Conservation (phyloP, 2,329 filamentous ascomycete species). For the Alternaria conjuncta region DNA sequence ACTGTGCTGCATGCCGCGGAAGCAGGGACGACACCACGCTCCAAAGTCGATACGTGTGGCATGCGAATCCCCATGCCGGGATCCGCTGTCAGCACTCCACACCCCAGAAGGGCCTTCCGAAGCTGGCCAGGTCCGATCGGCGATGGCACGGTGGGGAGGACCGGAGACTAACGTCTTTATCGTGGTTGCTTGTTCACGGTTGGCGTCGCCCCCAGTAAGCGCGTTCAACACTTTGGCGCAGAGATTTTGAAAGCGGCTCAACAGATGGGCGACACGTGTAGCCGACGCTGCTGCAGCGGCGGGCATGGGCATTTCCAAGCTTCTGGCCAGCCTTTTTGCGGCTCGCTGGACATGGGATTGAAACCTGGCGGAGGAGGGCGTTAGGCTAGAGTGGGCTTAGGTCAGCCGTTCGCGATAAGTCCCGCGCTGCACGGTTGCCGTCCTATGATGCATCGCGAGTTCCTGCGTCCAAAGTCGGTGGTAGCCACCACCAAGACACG, state of each 20-base stretch:
- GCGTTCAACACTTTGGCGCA: slow-evolving; percentile 34
- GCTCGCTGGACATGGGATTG: slow-evolving; percentile 17
- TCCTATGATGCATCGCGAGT: slow-evolving; percentile 42
- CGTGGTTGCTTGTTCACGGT: slow-evolving; percentile 23
- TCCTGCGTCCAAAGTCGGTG: slow-evolving; percentile 38
- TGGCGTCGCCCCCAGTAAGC: slow-evolving; percentile 29
- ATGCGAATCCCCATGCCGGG: slow-evolving; percentile 6
- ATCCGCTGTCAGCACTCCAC: slow-evolving; percentile 12
- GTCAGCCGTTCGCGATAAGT: slow-evolving; percentile 29
- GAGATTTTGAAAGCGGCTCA: slow-evolving; percentile 6
- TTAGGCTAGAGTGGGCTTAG: slow-evolving; percentile 18
- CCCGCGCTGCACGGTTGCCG: slow-evolving; percentile 26
- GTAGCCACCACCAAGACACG: slow-evolving; percentile 25
- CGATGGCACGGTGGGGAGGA: slow-evolving; percentile 17
- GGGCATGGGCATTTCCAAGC: not conserved
- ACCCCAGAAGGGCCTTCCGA: slow-evolving; percentile 15
- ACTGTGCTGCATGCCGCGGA: not conserved
- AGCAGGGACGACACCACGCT: not conserved
- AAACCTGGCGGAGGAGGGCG: slow-evolving; percentile 18
- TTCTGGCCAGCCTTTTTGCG: slow-evolving; percentile 15
- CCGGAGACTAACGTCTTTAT: slow-evolving; percentile 12
- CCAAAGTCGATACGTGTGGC: not conserved
- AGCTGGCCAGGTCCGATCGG: slow-evolving; percentile 17
- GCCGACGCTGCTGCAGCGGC: not conserved
- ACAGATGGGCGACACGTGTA: slow-evolving; percentile 3